A percentile compares a stretch with the other conserved stretches of the same genome.
Evolutionary conservation across 2,329 filamentous ascomycete species (phyloP).

Genomic region (Dothistroma pini): DNA sequence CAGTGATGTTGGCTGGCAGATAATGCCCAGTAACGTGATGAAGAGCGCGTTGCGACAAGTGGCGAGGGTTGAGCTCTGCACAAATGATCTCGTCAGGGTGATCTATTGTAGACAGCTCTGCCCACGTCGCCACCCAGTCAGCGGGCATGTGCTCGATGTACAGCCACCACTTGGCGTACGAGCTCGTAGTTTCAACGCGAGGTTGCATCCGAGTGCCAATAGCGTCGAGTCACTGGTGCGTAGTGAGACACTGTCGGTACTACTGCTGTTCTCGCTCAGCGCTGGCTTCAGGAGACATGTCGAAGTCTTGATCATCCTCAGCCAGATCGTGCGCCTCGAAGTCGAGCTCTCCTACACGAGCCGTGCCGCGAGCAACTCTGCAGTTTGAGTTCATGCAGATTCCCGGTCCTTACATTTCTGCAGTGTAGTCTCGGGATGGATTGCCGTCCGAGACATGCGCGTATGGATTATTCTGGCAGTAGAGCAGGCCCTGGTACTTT

Average conservation of each 20-base stretch:
- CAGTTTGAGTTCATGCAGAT: constrained; percentile 18
- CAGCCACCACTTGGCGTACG: constrained; percentile 2
- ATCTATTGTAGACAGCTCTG: background rate
- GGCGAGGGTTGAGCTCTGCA: constrained; percentile 18
- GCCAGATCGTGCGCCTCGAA: background rate
- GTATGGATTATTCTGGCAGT: constrained; percentile 10
- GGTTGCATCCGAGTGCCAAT: constrained; percentile 6
- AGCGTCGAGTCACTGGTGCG: constrained; percentile 15
- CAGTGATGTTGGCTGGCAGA: constrained; percentile 10
- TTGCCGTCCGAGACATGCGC: constrained; percentile 8
- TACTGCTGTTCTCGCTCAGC: constrained; percentile 14
- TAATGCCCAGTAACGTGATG: constrained; percentile 1
- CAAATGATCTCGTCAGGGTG: constrained; percentile 9
- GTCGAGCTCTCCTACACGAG: background rate
- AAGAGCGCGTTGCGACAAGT: constrained; percentile 8
- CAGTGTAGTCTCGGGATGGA: background rate
- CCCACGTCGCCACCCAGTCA: background rate
- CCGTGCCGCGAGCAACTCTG: constrained; percentile 4
- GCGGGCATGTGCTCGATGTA: background rate
- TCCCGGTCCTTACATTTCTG: constrained; percentile 13
- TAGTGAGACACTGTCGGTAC: constrained; percentile 9
- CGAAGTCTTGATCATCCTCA: constrained; percentile 15
- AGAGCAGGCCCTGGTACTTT: constrained; percentile 10
- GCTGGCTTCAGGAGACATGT: constrained; percentile 11
- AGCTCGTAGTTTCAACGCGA: background rate